Conservation (phyloP, 805 yeast species). For the Wickerhamomyces subpelliculosus region DNA sequence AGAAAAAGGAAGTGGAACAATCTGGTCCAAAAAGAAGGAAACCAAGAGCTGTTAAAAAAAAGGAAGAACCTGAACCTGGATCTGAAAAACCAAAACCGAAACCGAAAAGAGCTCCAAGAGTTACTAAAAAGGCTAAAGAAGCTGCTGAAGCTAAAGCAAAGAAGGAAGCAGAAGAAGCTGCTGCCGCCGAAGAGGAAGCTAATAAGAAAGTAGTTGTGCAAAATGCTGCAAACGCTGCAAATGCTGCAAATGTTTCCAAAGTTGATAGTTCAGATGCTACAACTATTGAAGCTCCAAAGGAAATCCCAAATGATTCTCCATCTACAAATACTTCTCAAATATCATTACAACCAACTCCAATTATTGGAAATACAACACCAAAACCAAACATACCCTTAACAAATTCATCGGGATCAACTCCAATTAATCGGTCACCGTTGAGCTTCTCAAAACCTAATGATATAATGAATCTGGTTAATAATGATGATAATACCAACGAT, state of each 20-base stretch:
- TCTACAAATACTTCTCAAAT: no score
- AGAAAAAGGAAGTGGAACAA: background rate
- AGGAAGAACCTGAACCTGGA: background rate
- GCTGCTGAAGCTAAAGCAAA: background rate
- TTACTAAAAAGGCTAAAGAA: slow-evolving; percentile 1
- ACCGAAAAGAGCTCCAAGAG: slow-evolving; percentile 2
- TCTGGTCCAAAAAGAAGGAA: slow-evolving; percentile 1
- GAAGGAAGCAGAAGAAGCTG: background rate
- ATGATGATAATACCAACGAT: background rate
- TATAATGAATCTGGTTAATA: background rate
- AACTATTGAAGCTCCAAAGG: no score
- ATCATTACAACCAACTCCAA: background rate
- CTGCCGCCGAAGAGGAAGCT: slow-evolving; percentile 3
- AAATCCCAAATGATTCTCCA: no score
- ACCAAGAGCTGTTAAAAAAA: slow-evolving; percentile 5
- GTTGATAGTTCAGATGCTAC: no score
- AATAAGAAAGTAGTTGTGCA: background rate
- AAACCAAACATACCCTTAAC: no score
- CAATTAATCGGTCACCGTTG: background rate
- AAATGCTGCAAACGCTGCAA: background rate
- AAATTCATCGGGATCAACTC: background rate
- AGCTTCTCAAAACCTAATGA: background rate
- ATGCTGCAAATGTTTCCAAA: background rate
- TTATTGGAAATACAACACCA: background rate
- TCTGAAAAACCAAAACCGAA: slow-evolving; percentile 1